These are phyloP conservation scores for Chrysosporium keratinophilum DNA, from an alignment of 2,329 filamentous ascomycete species.

Conservation along the genomic window DNA sequence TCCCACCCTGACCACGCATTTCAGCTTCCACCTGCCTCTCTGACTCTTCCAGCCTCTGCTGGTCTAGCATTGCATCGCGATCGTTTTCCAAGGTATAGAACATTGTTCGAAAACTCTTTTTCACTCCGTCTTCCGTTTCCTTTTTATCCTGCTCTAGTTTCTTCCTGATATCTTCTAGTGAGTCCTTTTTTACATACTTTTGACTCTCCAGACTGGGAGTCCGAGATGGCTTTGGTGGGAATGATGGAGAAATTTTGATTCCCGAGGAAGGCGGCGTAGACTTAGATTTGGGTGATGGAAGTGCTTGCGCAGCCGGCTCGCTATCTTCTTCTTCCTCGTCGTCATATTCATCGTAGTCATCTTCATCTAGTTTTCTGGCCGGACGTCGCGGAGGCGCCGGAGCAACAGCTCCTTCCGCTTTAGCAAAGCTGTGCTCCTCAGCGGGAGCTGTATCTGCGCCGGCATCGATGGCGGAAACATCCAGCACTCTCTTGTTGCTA, in stretches of 20 bases:
- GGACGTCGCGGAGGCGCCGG: slow-evolving; percentile 42
- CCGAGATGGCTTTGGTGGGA: slow-evolving; percentile 57
- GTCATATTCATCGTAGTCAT: slow-evolving; percentile 60
- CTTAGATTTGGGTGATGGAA: slow-evolving; percentile 44
- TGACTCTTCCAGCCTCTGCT: slow-evolving; percentile 91
- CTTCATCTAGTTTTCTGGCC: slow-evolving; percentile 66
- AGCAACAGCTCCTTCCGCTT: slow-evolving; percentile 35
- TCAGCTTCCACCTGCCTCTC: slow-evolving; percentile 94
- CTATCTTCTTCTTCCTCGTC: slow-evolving; percentile 53
- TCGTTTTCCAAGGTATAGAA: slow-evolving; percentile 96
- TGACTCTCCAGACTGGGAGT: slow-evolving; percentile 52
- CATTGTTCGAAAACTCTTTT: slow-evolving; percentile 80
- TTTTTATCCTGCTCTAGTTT: slow-evolving; percentile 86
- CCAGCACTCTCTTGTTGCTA: slow-evolving; percentile 31
- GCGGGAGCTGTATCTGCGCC: slow-evolving; percentile 38
- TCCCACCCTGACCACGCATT: slow-evolving; percentile 55
- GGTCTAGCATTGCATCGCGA: slow-evolving; percentile 90
- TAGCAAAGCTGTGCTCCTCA: slow-evolving; percentile 35
- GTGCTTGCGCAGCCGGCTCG: slow-evolving; percentile 34
- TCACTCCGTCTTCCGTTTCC: slow-evolving; percentile 79
- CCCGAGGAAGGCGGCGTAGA: slow-evolving; percentile 43
- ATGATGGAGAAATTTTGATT: slow-evolving; percentile 53
- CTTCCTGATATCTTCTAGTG: slow-evolving; percentile 80
- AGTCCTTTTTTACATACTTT: slow-evolving; percentile 49
- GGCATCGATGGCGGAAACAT: slow-evolving; percentile 34